phyloP scores from a whole-genome alignment of 495 filamentous ascomycete genomes.

The Zalerion maritima region DNA sequence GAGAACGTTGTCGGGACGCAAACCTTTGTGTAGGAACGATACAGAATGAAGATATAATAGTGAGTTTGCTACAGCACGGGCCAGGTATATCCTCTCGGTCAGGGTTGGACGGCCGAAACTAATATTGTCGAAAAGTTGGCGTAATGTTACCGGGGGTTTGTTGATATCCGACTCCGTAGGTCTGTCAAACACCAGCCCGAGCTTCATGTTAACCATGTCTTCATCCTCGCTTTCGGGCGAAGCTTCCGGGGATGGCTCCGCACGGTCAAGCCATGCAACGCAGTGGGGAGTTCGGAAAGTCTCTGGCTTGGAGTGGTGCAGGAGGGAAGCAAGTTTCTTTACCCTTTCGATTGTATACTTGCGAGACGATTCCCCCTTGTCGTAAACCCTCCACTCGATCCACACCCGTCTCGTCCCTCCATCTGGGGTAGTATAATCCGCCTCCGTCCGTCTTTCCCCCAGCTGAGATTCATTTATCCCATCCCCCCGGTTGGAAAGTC shows the following conservation, averaged over 20 bases:
- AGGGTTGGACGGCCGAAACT: conserved; percentile 14
- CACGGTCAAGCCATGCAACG: conserved; percentile 28
- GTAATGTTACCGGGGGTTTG: conserved; percentile 19
- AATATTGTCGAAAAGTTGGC: conserved; percentile 13
- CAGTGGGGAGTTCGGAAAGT: conserved; percentile 30
- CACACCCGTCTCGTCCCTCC: conserved; percentile 20
- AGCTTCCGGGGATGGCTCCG: conserved; percentile 6
- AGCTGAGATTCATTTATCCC: conserved; percentile 8
- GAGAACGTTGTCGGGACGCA: conserved; percentile 37
- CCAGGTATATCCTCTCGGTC: conserved; percentile 21
- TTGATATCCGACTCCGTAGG: conserved; percentile 15
- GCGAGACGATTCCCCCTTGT: conserved; percentile 17
- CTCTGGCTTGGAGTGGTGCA: conserved; percentile 26
- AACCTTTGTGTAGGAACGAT: conserved; percentile 44
- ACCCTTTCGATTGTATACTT: conserved; percentile 22
- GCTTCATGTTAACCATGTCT: conserved; percentile 18
- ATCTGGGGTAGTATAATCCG: conserved; percentile 12
- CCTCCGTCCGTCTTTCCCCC: conserved; percentile 20
- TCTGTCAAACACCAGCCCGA: conserved; percentile 24
- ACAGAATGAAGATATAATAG: conserved; percentile 35
- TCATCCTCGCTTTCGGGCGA: conserved; percentile 14
- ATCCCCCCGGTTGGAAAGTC: conserved; percentile 4
- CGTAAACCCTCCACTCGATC: conserved; percentile 35
- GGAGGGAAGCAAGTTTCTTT: conserved; percentile 21
- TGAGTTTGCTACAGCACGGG: conserved; percentile 24